Conservation (phyloP, 345 rosid genomes). For the Eucalyptus cloeziana region DNA sequence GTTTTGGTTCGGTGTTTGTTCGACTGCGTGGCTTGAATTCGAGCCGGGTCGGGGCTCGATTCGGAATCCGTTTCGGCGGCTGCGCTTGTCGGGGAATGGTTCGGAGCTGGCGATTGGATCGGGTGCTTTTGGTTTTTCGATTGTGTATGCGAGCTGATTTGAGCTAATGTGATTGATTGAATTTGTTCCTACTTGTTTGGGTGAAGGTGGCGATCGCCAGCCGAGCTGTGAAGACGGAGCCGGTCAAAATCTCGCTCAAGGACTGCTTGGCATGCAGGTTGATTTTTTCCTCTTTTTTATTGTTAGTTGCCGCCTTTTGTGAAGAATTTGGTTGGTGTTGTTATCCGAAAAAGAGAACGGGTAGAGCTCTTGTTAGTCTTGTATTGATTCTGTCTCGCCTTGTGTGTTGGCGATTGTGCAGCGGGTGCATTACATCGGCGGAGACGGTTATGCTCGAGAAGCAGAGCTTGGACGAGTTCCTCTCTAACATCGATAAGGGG, state of each 20-base stretch:
- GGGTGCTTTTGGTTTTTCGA: background rate
- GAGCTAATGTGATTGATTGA: background rate
- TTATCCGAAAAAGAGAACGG: background rate
- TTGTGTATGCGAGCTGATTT: background rate
- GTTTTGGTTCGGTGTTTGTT: background rate
- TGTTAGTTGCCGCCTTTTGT: background rate
- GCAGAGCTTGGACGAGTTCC: conserved; percentile 85
- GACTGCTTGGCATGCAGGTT: conserved; percentile 98
- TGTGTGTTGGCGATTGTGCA: conserved; percentile 5
- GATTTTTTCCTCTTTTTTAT: background rate
- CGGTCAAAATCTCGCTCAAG: conserved; percentile 88
- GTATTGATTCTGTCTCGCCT: background rate
- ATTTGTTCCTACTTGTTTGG: background rate
- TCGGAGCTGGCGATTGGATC: background rate
- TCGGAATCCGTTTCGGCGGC: background rate
- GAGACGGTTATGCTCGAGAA: conserved; percentile 97
- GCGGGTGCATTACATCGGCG: conserved; percentile 94
- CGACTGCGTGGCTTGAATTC: background rate
- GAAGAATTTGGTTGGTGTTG: background rate
- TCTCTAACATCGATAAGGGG: conserved; percentile 47
- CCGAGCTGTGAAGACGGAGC: conserved; percentile 27
- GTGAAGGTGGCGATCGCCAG: conserved; percentile 38
- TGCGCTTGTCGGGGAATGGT: background rate
- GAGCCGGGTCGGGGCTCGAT: background rate
- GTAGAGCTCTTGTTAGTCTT: background rate